Evolutionary conservation across 495 filamentous ascomycete genomes (phyloP).

Genomic region (Lasiosphaeria ovina): DNA sequence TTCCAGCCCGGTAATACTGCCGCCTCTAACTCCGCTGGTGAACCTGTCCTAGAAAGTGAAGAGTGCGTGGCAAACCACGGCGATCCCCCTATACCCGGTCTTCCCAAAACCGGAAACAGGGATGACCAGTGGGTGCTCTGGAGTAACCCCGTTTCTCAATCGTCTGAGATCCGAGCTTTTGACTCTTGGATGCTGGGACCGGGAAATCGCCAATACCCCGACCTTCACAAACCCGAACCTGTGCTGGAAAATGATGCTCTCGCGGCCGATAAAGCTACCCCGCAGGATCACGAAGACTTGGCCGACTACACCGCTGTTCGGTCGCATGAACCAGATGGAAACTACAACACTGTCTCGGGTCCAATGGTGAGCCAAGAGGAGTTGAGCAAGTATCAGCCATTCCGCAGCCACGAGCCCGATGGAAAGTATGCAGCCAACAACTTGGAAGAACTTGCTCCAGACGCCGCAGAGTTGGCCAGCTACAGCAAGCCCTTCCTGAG

Average conservation of each 20-base stretch:
- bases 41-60: conserved; percentile 26
- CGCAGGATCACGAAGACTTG: conserved; percentile 22
- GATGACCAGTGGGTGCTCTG: conserved; percentile 23
- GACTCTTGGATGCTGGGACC: neutral
- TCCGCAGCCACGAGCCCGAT: conserved; percentile 36
- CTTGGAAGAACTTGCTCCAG: neutral
- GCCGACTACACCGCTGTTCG: conserved; percentile 20
- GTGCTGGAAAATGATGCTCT: conserved; percentile 12
- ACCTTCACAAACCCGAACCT: conserved; percentile 29
- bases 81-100: conserved; percentile 13
- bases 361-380: conserved; percentile 2
- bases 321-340: conserved; percentile 28
- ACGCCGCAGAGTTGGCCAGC: conserved; percentile 11
- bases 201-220: conserved; percentile 18
- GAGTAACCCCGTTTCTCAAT: conserved; percentile 18
- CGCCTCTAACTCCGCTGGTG: neutral
- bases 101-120: neutral
- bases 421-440: conserved; percentile 28
- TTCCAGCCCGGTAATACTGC: neutral
- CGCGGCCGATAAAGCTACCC: neutral
- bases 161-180: neutral
- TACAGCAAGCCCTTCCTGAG: conserved; percentile 15
- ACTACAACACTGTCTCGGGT: conserved; percentile 14
- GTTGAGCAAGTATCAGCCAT: conserved; percentile 11
- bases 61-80: conserved; percentile 31